Conservation (phyloP, 2,329 filamentous ascomycete genomes). For the Penicillium frequentans region DNA sequence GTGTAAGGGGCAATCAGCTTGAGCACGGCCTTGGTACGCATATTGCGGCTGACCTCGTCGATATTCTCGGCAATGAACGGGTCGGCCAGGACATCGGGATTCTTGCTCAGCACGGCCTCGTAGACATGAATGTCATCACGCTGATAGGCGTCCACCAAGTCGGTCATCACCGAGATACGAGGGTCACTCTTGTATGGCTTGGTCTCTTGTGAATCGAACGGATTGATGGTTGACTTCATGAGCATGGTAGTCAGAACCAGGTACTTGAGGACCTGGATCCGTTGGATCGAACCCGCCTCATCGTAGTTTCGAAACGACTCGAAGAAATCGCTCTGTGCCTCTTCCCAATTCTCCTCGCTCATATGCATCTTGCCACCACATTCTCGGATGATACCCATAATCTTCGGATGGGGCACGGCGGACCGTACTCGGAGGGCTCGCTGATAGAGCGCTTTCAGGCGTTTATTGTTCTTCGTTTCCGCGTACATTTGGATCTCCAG, state of each 20-base stretch:
- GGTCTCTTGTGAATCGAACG: conserved; percentile 97
- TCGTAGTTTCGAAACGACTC: conserved; percentile 99
- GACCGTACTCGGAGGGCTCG: conserved; percentile 88
- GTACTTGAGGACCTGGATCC: conserved; percentile 97
- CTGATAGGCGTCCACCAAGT: conserved; percentile 94
- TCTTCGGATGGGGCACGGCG: conserved; percentile 96
- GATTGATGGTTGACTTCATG: conserved; percentile 98
- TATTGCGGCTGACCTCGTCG: conserved; percentile 95
- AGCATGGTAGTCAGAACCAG: conserved; percentile 95
- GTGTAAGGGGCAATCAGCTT: conserved; percentile 95
- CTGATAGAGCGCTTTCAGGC: conserved; percentile 89
- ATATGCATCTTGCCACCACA: conserved; percentile 99
- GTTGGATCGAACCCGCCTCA: conserved; percentile 91
- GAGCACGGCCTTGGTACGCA: conserved; percentile 92
- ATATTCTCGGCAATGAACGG: conserved; percentile 99
- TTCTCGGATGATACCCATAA: conserved; percentile 98
- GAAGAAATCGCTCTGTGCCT: conserved; percentile 96
- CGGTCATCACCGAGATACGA: conserved; percentile 94
- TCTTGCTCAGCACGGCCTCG: conserved; percentile 80
- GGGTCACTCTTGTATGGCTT: conserved; percentile 97
- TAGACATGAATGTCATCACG: conserved; percentile 91
- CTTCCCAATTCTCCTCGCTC: conserved; percentile 99
- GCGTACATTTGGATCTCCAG: conserved; percentile 99
- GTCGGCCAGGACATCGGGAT: conserved; percentile 85
- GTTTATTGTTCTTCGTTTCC: conserved; percentile 95